Evolutionary conservation across 495 filamentous ascomycete species (phyloP).

Genomic region (Astrothelium subdiscretum): DNA sequence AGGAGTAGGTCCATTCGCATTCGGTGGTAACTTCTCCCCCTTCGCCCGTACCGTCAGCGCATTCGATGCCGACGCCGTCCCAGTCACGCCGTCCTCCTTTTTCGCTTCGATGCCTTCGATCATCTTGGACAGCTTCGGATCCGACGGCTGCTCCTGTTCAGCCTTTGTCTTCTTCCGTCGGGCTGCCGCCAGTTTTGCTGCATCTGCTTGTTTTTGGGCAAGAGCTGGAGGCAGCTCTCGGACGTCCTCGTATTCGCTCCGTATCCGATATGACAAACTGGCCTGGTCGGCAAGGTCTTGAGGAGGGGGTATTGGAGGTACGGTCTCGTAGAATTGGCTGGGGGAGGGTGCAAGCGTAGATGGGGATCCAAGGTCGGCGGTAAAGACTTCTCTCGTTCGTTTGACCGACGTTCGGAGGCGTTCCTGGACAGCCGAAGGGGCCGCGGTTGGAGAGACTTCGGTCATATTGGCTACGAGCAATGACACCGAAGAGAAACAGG

Average conservation of each 20-base stretch:
- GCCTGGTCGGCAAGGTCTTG: slow-evolving; percentile 35
- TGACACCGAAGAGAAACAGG: background rate
- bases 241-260: slow-evolving; percentile 72
- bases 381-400: slow-evolving; percentile 48
- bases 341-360: slow-evolving; percentile 16
- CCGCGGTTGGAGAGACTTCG: background rate
- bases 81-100: slow-evolving; percentile 21
- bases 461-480: background rate
- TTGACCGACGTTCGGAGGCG: slow-evolving; percentile 42
- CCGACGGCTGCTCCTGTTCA: slow-evolving; percentile 30
- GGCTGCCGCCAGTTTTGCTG: slow-evolving; percentile 44
- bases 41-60: slow-evolving; percentile 45
- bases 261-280: slow-evolving; percentile 48
- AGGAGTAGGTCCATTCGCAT: slow-evolving; percentile 35
- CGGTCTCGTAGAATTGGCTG: slow-evolving; percentile 28
- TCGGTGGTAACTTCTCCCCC: slow-evolving; percentile 27
- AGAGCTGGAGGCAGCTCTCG: slow-evolving; percentile 72
- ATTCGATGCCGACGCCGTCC: slow-evolving; percentile 34
- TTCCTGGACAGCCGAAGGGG: background rate
- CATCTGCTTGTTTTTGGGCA: slow-evolving; percentile 69
- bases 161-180: slow-evolving; percentile 47
- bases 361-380: slow-evolving; percentile 28
- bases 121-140: slow-evolving; percentile 52
- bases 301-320: slow-evolving; percentile 41
- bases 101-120: slow-evolving; percentile 53